Percentiles rank a stretch among this genome's conserved stretches.
These are phyloP conservation scores for Saccharomycopsis fermentans DNA, from an alignment of 805 yeast species.

Conservation along the genomic window DNA sequence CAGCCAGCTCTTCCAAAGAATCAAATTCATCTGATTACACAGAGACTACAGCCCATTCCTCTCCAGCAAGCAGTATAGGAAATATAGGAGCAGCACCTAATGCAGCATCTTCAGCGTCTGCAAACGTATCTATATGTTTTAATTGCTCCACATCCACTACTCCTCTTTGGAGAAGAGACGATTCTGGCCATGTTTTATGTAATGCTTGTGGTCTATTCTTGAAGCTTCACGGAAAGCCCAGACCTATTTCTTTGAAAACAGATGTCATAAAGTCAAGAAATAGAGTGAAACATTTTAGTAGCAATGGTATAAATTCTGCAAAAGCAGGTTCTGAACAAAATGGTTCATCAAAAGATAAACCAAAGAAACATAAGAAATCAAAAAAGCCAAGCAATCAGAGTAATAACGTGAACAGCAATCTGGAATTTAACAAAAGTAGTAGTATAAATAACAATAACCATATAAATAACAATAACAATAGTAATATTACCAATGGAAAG, in stretches of 20 bases:
- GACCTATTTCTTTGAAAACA: conserved; percentile 86
- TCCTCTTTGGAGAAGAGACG: conserved; percentile 93
- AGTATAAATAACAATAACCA: conserved; percentile 12
- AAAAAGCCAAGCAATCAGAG: background rate
- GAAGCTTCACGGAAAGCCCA: conserved; percentile 83
- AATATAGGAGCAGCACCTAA: background rate
- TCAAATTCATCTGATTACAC: background rate
- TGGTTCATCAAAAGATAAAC: background rate
- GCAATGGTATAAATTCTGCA: background rate
- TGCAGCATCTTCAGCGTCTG: background rate
- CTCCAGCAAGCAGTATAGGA: background rate
- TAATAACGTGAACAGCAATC: background rate
- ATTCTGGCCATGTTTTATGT: conserved; percentile 80
- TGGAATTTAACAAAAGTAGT: background rate
- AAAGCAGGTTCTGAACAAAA: background rate
- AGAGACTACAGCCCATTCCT: background rate
- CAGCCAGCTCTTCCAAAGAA: background rate
- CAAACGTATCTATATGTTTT: conserved; percentile 38
- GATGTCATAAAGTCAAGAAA: conserved; percentile 89
- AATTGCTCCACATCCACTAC: conserved; percentile 90
- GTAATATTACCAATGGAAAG: no score
- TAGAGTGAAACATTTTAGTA: conserved; percentile 48
- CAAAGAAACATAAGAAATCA: conserved; percentile 4
- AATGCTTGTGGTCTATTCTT: conserved; percentile 90
- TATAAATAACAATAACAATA: conserved; percentile 1